Conservation (phyloP, 208 protist genomes). For the Trypanosoma boissoni region DNA sequence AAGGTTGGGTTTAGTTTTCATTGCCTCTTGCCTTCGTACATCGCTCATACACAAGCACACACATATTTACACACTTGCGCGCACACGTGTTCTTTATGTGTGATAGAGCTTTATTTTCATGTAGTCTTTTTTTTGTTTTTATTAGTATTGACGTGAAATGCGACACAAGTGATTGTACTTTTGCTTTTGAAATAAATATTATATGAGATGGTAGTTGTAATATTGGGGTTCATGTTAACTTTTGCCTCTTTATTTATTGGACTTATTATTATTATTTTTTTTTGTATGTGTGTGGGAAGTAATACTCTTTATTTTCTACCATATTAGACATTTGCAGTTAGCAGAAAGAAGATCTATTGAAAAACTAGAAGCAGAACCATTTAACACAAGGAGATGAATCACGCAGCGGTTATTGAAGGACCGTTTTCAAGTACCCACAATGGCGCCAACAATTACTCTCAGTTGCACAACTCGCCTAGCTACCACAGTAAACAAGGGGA, state of each 20-base stretch:
- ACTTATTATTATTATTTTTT: constrained; percentile 17
- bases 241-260: too few relatives aligned
- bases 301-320: constrained; percentile 2
- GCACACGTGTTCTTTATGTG: too few relatives aligned
- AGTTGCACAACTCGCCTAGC: constrained; percentile 3
- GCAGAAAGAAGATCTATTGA: constrained; percentile 1
- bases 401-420: constrained; percentile 17
- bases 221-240: too few relatives aligned
- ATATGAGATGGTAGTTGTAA: too few relatives aligned
- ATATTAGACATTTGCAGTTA: background rate
- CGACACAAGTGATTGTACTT: too few relatives aligned
- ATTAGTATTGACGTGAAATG: too few relatives aligned
- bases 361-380: background rate
- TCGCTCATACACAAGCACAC: too few relatives aligned
- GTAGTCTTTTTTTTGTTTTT: constrained; percentile 21
- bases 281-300: background rate
- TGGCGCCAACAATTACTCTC: constrained; percentile 4
- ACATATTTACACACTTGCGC: too few relatives aligned
- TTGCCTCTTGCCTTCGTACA: too few relatives aligned
- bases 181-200: too few relatives aligned
- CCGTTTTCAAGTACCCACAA: constrained; percentile 14
- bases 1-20: too few relatives aligned
- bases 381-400: constrained; percentile 5
- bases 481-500: constrained; percentile 3
- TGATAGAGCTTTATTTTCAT: constrained; percentile 9